These are phyloP conservation scores for Mortierella sp. DNA, from an alignment of 371 early-diverging fungal species.

Conservation along the genomic window DNA sequence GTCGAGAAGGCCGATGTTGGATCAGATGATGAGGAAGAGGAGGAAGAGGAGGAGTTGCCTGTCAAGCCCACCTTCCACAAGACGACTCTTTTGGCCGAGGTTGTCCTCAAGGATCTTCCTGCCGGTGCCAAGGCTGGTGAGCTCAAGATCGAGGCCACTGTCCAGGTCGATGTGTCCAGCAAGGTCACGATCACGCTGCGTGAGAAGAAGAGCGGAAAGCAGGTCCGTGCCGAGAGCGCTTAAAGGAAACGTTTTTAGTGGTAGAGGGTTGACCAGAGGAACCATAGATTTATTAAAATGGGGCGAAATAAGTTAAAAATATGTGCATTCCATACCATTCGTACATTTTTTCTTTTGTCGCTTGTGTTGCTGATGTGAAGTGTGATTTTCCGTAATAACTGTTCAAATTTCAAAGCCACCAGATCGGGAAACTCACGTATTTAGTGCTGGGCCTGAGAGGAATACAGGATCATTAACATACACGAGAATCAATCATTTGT, in stretches of 20 bases:
- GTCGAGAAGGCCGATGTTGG: conserved; percentile 54
- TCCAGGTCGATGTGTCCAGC: conserved; percentile 65
- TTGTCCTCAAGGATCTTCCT: conserved; percentile 63
- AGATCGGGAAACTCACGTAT: too few relatives aligned
- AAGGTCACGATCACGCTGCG: conserved; percentile 66
- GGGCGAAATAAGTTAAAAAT: too few relatives aligned
- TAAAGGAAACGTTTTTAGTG: conserved; percentile 9
- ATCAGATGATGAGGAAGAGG: conserved; percentile 62
- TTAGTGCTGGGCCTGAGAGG: too few relatives aligned
- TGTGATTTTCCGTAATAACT: too few relatives aligned
- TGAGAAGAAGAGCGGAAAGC: conserved; percentile 67
- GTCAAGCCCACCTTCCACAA: conserved; percentile 62
- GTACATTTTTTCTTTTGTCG: too few relatives aligned
- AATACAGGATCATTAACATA: too few relatives aligned
- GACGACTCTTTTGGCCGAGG: conserved; percentile 67
- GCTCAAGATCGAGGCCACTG: conserved; percentile 69
- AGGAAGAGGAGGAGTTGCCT: conserved; percentile 67
- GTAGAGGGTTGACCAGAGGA: too few relatives aligned
- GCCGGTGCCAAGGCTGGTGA: conserved; percentile 61
- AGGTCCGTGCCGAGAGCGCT: conserved; percentile 57
- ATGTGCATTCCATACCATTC: too few relatives aligned
- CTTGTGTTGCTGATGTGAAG: too few relatives aligned
- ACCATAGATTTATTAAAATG: too few relatives aligned
- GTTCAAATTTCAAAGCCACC: conserved; percentile 10
- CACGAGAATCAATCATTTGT: neutral